Conservation (phyloP, 352 stramenopile genomes). For the Phytopythium boreale region DNA sequence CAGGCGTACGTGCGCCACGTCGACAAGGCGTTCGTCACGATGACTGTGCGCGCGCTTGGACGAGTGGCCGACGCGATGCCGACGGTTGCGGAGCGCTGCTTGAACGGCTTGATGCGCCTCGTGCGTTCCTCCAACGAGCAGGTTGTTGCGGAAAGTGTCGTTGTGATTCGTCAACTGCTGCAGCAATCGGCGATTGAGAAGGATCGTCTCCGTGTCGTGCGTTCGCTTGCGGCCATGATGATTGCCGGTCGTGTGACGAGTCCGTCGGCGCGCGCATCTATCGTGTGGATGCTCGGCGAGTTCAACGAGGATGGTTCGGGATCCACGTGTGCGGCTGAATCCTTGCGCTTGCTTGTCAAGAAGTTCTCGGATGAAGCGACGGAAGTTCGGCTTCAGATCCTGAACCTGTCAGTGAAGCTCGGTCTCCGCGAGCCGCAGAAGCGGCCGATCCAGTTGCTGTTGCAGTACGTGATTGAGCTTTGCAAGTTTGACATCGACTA, state of each 20-base stretch:
- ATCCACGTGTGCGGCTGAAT: conserved; percentile 73
- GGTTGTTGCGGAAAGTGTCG: conserved; percentile 93
- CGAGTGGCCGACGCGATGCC: conserved; percentile 90
- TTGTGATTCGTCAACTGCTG: conserved; percentile 95
- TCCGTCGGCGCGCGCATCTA: conserved; percentile 78
- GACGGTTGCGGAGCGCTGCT: conserved; percentile 87
- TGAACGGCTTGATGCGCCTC: conserved; percentile 86
- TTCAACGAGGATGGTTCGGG: conserved; percentile 74
- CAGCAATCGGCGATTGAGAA: conserved; percentile 85
- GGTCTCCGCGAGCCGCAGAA: conserved; percentile 65
- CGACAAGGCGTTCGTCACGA: conserved; percentile 94
- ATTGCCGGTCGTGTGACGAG: conserved; percentile 66
- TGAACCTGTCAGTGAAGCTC: conserved; percentile 93
- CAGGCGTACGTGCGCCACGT: conserved; percentile 95
- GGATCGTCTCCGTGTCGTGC: conserved; percentile 74
- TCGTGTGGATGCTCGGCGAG: conserved; percentile 93
- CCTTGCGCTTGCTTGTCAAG: conserved; percentile 84
- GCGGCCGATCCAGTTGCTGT: conserved; percentile 71
- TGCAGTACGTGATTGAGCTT: conserved; percentile 91
- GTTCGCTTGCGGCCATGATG: conserved; percentile 77
- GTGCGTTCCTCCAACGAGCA: conserved; percentile 83
- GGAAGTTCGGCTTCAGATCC: conserved; percentile 85
- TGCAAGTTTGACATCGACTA: conserved; percentile 92
- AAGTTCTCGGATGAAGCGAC: conserved; percentile 87
- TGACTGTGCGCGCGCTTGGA: conserved; percentile 91